Conservation (phyloP, 441 rosid genomes). For the Brassica balearica region DNA sequence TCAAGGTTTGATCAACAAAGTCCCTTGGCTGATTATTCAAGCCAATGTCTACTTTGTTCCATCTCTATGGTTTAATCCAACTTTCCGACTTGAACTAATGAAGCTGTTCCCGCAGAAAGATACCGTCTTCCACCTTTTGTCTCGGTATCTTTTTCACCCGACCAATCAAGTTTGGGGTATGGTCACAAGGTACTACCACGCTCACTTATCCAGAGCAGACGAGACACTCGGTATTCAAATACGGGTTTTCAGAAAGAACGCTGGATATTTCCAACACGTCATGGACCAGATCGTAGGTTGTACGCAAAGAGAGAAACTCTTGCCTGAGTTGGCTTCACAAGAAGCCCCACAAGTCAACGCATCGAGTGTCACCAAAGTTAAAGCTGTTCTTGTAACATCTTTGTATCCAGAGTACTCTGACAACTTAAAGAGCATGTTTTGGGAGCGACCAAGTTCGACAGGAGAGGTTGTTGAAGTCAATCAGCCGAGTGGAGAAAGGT, state of each 20-base stretch:
- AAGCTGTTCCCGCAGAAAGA: conserved; percentile 64
- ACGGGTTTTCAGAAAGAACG: conserved; percentile 53
- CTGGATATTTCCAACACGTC: conserved; percentile 60
- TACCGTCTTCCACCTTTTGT: conserved; percentile 73
- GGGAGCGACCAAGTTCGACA: conserved; percentile 50
- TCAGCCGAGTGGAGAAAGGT: conserved; percentile 82
- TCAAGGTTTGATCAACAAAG: conserved; percentile 53
- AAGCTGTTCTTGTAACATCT: conserved; percentile 67
- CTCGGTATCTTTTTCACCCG: conserved; percentile 74
- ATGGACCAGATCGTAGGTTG: conserved; percentile 72
- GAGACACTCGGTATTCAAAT: conserved; percentile 74
- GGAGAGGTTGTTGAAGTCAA: conserved; percentile 62
- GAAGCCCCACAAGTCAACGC: conserved; percentile 18
- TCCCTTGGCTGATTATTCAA: conserved; percentile 79
- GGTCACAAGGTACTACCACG: conserved; percentile 61
- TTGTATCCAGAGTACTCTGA: conserved; percentile 59
- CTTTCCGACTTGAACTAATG: conserved; percentile 55
- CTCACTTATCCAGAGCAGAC: conserved; percentile 66
- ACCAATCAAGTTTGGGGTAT: conserved; percentile 79
- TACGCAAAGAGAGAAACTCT: conserved; percentile 52
- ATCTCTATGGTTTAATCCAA: conserved; percentile 63
- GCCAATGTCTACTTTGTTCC: conserved; percentile 77
- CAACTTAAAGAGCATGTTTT: conserved; percentile 53
- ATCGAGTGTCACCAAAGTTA: conserved; percentile 37
- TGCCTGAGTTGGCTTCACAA: conserved; percentile 36